These are phyloP conservation scores for Jamesozyma rosinii DNA, from an alignment of 805 yeast genomes.

Conservation along the genomic window DNA sequence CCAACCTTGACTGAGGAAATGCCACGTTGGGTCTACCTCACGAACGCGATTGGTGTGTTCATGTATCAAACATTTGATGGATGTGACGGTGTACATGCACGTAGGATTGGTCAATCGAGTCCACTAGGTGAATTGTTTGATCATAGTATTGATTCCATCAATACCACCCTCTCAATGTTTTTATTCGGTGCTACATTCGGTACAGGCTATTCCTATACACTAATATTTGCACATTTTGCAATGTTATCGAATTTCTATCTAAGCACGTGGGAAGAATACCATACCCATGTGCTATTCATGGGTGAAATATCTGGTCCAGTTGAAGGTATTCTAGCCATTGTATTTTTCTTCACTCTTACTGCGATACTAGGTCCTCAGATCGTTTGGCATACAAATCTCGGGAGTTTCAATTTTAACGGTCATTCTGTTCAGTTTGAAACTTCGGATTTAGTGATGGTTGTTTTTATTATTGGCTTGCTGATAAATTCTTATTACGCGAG, in stretches of 20 bases:
- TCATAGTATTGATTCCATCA: constrained; percentile 69
- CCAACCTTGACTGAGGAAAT: constrained; percentile 50
- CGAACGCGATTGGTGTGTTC: constrained; percentile 75
- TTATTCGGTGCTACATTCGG: constrained; percentile 71
- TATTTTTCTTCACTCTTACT: constrained; percentile 46
- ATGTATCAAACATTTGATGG: constrained; percentile 94
- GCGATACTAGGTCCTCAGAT: constrained; percentile 61
- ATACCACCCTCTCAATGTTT: constrained; percentile 71
- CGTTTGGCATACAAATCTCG: constrained; percentile 45
- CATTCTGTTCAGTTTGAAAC: constrained; percentile 32
- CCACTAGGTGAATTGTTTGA: constrained; percentile 93
- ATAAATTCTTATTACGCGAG: constrained; percentile 64
- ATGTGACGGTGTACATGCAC: constrained; percentile 91
- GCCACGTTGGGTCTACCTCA: constrained; percentile 70
- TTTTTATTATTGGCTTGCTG: constrained; percentile 47
- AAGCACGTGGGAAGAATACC: constrained; percentile 93
- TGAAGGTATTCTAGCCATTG: constrained; percentile 73
- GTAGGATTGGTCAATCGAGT: constrained; percentile 90
- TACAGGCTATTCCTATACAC: constrained; percentile 56
- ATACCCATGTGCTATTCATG: constrained; percentile 72
- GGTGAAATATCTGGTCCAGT: constrained; percentile 88
- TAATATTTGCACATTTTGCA: constrained; percentile 60
- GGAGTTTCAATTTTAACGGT: constrained; percentile 15
- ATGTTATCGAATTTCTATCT: constrained; percentile 73
- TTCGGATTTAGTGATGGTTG: constrained; percentile 42